Conservation (phyloP, 2,329 filamentous ascomycete species). For the Botrytis hyacinthi region DNA sequence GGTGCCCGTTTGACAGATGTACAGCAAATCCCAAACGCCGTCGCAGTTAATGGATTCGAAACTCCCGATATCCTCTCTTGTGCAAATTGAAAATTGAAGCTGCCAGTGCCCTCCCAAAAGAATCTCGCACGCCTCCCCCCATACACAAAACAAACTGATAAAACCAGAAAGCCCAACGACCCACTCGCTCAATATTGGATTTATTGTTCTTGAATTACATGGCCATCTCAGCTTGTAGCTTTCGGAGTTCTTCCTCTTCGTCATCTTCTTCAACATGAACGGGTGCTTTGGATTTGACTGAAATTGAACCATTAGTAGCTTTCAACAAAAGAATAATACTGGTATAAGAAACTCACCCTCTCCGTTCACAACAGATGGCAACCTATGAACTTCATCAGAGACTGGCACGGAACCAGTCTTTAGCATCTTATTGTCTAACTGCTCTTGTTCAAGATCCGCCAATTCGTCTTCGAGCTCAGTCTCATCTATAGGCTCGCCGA, state of each 20-base stretch:
- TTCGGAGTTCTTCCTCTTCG: conserved; percentile 91
- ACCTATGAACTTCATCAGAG: conserved; percentile 69
- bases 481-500: conserved; percentile 75
- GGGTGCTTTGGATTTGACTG: conserved; percentile 52
- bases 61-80: conserved; percentile 24
- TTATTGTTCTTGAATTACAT: conserved; percentile 56
- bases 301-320: conserved; percentile 24
- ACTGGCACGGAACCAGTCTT: conserved; percentile 83
- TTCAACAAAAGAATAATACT: background rate
- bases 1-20: conserved; percentile 27
- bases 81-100: conserved; percentile 27
- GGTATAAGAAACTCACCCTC: conserved; percentile 62
- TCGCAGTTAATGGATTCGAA: conserved; percentile 23
- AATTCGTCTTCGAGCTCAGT: conserved; percentile 82
- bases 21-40: conserved; percentile 36
- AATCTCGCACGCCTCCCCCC: conserved; percentile 29
- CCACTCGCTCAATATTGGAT: conserved; percentile 17
- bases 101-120: conserved; percentile 32
- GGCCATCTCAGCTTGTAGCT: conserved; percentile 94
- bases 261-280: conserved; percentile 73
- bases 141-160: conserved; percentile 25
- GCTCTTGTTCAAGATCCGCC: conserved; percentile 83
- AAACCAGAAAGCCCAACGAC: conserved; percentile 27
- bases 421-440: conserved; percentile 90
- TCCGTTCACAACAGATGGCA: conserved; percentile 72